phyloP scores from a whole-genome alignment of 163 green algal species.

The Chlorella variabilis region DNA sequence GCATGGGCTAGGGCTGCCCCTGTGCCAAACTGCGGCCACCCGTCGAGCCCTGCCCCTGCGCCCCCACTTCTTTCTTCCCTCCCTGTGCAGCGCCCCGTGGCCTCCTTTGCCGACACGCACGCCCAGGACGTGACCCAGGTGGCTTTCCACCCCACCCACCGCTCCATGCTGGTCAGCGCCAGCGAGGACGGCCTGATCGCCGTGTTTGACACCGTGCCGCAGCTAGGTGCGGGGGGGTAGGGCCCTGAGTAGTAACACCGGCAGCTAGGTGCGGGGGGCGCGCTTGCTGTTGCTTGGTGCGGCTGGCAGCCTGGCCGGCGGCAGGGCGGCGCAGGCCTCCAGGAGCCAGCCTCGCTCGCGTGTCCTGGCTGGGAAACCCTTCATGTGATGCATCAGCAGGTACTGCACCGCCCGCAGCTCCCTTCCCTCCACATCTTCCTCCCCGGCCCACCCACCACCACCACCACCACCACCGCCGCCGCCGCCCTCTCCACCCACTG shows the following conservation, averaged over 20 bases:
- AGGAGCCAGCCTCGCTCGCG: too few species aligned
- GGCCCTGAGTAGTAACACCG: too few species aligned
- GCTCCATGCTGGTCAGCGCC: conserved; percentile 61
- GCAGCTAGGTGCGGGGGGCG: not conserved
- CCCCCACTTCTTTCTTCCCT: not conserved
- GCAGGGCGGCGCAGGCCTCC: too few species aligned
- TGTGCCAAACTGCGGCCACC: too few species aligned
- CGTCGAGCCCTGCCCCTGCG: too few species aligned
- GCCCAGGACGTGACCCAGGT: conserved; percentile 68
- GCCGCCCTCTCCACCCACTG: not conserved
- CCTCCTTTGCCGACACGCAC: conserved; percentile 78
- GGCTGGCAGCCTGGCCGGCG: not conserved
- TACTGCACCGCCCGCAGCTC: too few species aligned
- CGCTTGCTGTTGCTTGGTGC: not conserved
- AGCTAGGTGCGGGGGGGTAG: conserved; percentile 55
- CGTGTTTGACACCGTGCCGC: conserved; percentile 71
- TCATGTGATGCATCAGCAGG: too few species aligned
- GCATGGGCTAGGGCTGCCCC: too few species aligned
- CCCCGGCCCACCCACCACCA: too few species aligned
- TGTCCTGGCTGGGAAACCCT: too few species aligned
- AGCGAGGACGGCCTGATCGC: conserved; percentile 77
- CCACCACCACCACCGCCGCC: too few species aligned
- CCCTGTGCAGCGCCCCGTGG: conserved; percentile 25
- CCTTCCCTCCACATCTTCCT: too few species aligned
- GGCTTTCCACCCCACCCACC: conserved; percentile 58